phyloP scores from a whole-genome alignment of 306 rosid species.

The Medicago arabica region DNA sequence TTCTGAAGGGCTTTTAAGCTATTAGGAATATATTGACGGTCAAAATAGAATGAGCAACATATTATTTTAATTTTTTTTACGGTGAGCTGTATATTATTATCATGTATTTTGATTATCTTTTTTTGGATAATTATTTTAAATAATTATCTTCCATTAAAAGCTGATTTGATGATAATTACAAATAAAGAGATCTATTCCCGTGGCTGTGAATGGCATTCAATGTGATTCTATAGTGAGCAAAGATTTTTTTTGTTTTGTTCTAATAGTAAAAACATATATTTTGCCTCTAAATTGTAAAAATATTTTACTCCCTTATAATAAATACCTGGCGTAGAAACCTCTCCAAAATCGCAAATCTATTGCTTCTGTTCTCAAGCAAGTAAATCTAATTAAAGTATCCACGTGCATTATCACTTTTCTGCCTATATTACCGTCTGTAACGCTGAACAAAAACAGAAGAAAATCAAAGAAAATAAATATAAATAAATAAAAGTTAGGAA shows the following conservation, averaged over 20 bases:
- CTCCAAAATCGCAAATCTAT: background rate
- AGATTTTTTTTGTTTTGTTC: no score
- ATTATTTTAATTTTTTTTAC: no score
- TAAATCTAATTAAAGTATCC: constrained; percentile 6
- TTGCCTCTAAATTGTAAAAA: no score
- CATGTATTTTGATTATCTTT: background rate
- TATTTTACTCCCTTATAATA: background rate
- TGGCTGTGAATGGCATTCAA: background rate
- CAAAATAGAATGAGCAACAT: no score
- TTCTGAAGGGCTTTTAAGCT: no score
- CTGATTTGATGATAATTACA: background rate
- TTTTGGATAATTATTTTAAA: no score
- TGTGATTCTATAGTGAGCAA: background rate
- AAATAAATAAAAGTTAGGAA: background rate
- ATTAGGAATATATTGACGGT: no score
- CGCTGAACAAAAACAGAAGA: background rate
- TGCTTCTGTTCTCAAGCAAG: constrained; percentile 21
- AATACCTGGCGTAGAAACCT: constrained; percentile 10
- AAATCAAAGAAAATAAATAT: background rate
- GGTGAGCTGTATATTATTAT: background rate
- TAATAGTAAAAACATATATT: no score
- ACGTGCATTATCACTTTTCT: background rate
- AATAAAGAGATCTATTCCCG: background rate
- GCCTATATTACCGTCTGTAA: background rate
- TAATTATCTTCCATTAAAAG: background rate